Base-by-base conservation (phyloP, 2,329 filamentous ascomycete genomes). In the Cladophialophora chaetospira region DNA sequence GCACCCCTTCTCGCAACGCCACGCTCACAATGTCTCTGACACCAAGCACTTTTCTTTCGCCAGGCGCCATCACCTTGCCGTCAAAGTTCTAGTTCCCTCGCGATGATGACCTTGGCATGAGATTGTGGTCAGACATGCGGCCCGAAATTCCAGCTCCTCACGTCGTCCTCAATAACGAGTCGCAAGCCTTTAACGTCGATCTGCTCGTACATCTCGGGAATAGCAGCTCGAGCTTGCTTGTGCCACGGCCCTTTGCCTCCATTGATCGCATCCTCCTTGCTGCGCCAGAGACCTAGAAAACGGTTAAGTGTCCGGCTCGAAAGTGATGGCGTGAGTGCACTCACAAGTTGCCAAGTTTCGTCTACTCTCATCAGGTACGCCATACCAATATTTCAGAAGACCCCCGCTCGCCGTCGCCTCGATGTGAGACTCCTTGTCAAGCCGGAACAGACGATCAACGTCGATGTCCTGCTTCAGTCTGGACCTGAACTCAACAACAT, bases 311-410 rank as follows among this genome's bases (percentile, higher is more conserved):
- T 25, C 31, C n/a, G n/a, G n/a, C n/a, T n/a, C n/a, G 28, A 33
- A 13, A 59, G 21, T 35, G 9, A 36, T 3, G 23, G 25, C 13
- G 25, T 3, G 17, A 15, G 31, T 35, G 26, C 25, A 74, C 78
- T 69, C 69, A 85, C 86, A 91, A 46, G 91, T 96, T 40, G 92
- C 92, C 66, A 97, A 73, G 74, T 96, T 96, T 68, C 84, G 79
- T 60, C 87, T 80, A 49, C 88, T 78, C 40, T 71, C 75, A 73
- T 95, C 85, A 17, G 88, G 86, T 29, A 76, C 79, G 2, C 91
- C 90, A 71, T 95, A 96, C 91, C 92, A 96, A 73, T 97, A 96
- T 82, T 96, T 96, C 68, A 96, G 74, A 68, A 97, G 82, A 0
- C 91, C 91, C 4, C 91, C 91, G 66, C 85, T 89, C 35, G 81